A percentile compares a stretch with the other conserved stretches of the same genome.
These are phyloP conservation scores for Pseudozyma thailandica DNA, from an alignment of 1,284 basidiomycete genomes.

Conservation along the genomic window DNA sequence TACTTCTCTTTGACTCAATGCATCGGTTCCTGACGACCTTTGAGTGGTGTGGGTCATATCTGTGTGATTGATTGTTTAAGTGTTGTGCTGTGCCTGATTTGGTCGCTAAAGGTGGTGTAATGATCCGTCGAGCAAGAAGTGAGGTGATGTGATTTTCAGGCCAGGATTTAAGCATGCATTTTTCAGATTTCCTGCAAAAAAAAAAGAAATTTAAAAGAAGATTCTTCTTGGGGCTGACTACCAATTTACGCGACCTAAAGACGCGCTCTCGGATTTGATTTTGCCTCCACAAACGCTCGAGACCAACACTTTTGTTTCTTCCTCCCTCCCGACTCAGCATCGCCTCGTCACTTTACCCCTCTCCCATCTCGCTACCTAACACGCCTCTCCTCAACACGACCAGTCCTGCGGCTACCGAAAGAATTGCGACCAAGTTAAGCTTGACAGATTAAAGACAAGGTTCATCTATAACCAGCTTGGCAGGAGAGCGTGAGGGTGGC, in stretches of 20 bases:
- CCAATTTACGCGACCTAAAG: constrained; percentile 9
- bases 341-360: not conserved
- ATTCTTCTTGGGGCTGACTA: not conserved
- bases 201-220: not conserved
- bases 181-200: too few species aligned
- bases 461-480: too few species aligned
- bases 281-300: constrained; percentile 1
- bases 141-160: too few species aligned
- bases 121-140: too few species aligned
- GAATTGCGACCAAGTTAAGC: too few species aligned
- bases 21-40: not conserved
- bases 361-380: not conserved
- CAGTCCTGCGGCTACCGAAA: not conserved
- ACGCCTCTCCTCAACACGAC: not conserved
- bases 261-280: not conserved
- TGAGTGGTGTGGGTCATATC: too few species aligned
- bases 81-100: too few species aligned
- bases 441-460: too few species aligned
- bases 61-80: too few species aligned
- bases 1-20: not conserved
- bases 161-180: not conserved
- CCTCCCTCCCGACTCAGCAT: constrained; percentile 27
- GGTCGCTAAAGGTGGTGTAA: too few species aligned
- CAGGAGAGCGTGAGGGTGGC: too few species aligned
- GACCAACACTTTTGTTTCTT: constrained; percentile 33